These are phyloP conservation scores for Vaccinium darrowii DNA, from an alignment of 148 eudicot species.

Conservation along the genomic window DNA sequence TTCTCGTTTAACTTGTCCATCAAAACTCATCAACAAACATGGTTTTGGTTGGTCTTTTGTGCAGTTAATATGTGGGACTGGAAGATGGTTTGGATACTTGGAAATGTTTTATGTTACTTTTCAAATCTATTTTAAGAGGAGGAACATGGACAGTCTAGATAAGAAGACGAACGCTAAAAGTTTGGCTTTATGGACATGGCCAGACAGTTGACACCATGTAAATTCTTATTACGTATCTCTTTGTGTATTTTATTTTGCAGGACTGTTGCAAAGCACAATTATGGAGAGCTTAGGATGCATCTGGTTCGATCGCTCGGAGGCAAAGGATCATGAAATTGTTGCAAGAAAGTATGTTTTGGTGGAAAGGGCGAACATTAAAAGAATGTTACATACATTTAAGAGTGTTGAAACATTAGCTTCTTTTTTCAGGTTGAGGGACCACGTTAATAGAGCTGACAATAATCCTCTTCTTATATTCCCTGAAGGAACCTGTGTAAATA, in stretches of 20 bases:
- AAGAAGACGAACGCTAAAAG: neutral
- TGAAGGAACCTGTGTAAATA: constrained; percentile 99
- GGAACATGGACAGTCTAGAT: neutral
- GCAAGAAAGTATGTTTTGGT: constrained; percentile 66
- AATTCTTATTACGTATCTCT: neutral
- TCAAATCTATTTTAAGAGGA: neutral
- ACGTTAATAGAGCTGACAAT: constrained; percentile 83
- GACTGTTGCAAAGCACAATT: constrained; percentile 91
- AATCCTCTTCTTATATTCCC: constrained; percentile 97
- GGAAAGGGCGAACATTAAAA: neutral
- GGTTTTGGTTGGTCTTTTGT: neutral
- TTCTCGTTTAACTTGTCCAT: too few relatives aligned
- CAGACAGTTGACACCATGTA: neutral
- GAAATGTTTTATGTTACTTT: neutral
- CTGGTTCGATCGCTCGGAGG: constrained; percentile 97
- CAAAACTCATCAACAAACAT: too few relatives aligned
- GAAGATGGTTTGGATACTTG: neutral
- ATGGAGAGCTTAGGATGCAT: constrained; percentile 94
- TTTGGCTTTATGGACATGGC: neutral
- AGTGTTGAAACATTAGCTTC: constrained; percentile 12
- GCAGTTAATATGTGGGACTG: neutral
- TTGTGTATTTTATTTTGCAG: constrained; percentile 33
- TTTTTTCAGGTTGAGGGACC: constrained; percentile 82
- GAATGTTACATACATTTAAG: neutral
- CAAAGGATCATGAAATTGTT: constrained; percentile 87